These are phyloP conservation scores for Metarhizium rileyi DNA, from an alignment of 2,329 filamentous ascomycete genomes.

Conservation along the genomic window DNA sequence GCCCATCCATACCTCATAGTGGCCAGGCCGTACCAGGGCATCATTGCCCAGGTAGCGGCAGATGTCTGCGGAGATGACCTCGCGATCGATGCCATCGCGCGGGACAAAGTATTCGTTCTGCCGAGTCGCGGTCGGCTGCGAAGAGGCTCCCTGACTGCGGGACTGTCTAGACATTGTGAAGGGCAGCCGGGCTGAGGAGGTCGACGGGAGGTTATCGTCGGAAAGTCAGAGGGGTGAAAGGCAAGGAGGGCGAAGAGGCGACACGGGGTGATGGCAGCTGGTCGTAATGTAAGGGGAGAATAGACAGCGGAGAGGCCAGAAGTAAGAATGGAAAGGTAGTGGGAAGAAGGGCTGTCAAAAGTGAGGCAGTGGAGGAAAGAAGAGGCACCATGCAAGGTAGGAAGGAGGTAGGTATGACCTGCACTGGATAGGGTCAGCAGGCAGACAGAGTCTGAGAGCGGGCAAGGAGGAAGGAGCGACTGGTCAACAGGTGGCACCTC, in stretches of 20 bases:
- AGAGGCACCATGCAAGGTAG: background rate
- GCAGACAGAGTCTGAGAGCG: background rate
- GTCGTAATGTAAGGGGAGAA: conserved; percentile 9
- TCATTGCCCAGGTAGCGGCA: conserved; percentile 78
- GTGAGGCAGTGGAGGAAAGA: background rate
- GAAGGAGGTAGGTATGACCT: background rate
- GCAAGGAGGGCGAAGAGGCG: conserved; percentile 10
- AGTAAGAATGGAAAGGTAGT: conserved; percentile 12
- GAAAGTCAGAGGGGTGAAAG: conserved; percentile 3
- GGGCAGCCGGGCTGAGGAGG: conserved; percentile 7
- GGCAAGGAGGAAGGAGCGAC: background rate
- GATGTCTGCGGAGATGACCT: conserved; percentile 77
- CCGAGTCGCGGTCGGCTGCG: conserved; percentile 32
- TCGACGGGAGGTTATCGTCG: conserved; percentile 5
- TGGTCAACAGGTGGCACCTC: background rate
- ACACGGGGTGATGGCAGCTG: conserved; percentile 4
- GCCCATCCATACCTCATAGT: conserved; percentile 60
- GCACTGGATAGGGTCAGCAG: conserved; percentile 2
- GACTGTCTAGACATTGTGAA: conserved; percentile 29
- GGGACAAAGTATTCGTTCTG: conserved; percentile 76
- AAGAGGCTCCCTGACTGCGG: conserved; percentile 26
- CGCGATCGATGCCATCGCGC: conserved; percentile 70
- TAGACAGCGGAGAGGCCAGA: conserved; percentile 9
- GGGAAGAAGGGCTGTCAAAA: conserved; percentile 17
- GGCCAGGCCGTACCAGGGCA: conserved; percentile 66